Base-by-base conservation (phyloP, 495 filamentous ascomycete species). In the Trichoderma orchidacearum region DNA sequence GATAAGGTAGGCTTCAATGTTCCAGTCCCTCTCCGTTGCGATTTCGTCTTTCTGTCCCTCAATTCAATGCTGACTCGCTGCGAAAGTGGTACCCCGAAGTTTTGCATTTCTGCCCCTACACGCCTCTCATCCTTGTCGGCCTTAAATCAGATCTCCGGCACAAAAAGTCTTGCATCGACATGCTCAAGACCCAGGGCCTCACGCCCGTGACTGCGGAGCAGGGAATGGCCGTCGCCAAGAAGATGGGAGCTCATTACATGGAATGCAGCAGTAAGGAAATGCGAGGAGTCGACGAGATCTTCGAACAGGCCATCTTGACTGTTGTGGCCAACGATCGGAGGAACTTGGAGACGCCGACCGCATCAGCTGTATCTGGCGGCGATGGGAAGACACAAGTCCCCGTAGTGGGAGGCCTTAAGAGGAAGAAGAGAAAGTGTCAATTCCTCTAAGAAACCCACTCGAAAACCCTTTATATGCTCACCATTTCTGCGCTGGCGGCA, bases 261-360 rank as follows among this genome's bases (percentile, higher is more conserved):
- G 93, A 98, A 73, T 98, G 93, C 80, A 95, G 89, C 63, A 91
- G 86, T 71, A 97, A 97, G 72, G 94, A 97, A 71, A 91, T 93
- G 87, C 80, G 73, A 32, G 93, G 93, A 53, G 91, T 98, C 29
- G 87, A 97, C 64, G 90, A 96, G 60, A 90, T 98, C 62, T 98
- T 98, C 68, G 82, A 90, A 61, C 73, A 80, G 38, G 93, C 93
- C 13, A 90, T 98, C 64, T 84, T 89, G 61, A 89, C 85, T 51
- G 90, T 90, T 13, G 86, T 97, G 25, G 80, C 80, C 51, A 84
- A 85, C 65, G 83, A 85, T 60, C 58, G 73, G 58, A 73, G 73
- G 62, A 72, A 68, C 60, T 62, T 76, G 65, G 74, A 77, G 65
- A 64, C 66, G 56, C 65, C 70, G 55, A 64, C 71, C 25, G 61